Evolutionary conservation across 495 filamentous ascomycete genomes (phyloP).

Genomic region (Annulohypoxylon moriforme): DNA sequence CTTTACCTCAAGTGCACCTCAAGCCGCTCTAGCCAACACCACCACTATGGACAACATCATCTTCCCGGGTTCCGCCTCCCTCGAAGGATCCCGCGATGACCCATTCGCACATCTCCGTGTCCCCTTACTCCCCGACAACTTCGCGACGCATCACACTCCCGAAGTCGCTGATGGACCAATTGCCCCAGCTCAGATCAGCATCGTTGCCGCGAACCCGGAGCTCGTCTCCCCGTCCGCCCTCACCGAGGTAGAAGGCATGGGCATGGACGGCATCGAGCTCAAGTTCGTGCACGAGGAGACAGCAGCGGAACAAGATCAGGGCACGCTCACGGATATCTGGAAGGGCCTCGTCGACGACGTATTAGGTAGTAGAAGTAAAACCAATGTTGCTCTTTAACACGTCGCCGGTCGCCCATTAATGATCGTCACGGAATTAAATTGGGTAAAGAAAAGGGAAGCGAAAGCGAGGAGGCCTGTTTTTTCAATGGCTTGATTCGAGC

Average conservation of each 20-base stretch:
- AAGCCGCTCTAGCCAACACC: constrained; percentile 32
- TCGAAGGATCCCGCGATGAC: constrained; percentile 43
- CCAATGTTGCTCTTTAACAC: constrained; percentile 44
- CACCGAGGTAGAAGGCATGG: constrained; percentile 59
- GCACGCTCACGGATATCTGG: constrained; percentile 59
- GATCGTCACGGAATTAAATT: constrained; percentile 18
- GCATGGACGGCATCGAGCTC: constrained; percentile 61
- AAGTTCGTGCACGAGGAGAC: constrained; percentile 54
- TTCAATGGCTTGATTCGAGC: constrained; percentile 20
- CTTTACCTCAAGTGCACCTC: constrained; percentile 57
- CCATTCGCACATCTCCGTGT: constrained; percentile 56
- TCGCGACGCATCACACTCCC: constrained; percentile 34
- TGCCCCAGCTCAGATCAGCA: constrained; percentile 49
- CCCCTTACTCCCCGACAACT: constrained; percentile 60
- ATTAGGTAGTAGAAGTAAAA: constrained; percentile 46
- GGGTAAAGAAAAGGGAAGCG: neutral
- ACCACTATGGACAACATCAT: constrained; percentile 54
- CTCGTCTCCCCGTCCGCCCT: constrained; percentile 54
- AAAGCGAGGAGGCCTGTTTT: neutral
- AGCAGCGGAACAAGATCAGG: constrained; percentile 43
- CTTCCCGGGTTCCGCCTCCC: constrained; percentile 50
- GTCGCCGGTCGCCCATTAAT: neutral
- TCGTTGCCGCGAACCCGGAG: constrained; percentile 59
- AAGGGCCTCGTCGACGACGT: constrained; percentile 61
- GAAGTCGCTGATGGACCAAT: constrained; percentile 53